These are phyloP conservation scores for Nicotiana paniculata DNA, from an alignment of 257 asterid genomes.

Conservation along the genomic window DNA sequence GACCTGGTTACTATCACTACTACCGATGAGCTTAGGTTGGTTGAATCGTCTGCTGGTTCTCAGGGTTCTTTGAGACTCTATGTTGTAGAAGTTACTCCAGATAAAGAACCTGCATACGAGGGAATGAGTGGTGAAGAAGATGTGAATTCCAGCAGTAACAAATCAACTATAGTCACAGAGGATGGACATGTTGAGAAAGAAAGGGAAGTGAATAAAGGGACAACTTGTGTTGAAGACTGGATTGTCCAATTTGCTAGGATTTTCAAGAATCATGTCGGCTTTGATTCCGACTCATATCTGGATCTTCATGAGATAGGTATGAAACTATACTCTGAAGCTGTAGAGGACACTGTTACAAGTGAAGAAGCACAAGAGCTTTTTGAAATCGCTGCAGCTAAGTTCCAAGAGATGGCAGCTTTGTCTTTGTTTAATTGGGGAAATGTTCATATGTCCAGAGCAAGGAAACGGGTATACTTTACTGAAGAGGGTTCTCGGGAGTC, in stretches of 20 bases:
- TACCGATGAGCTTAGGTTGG: constrained; percentile 79
- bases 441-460: constrained; percentile 76
- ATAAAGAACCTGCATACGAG: constrained; percentile 69
- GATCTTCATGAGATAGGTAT: constrained; percentile 84
- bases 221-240: constrained; percentile 65
- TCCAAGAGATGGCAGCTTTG: constrained; percentile 88
- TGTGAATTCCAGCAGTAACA: constrained; percentile 24
- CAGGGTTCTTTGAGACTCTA: constrained; percentile 64
- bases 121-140: constrained; percentile 44
- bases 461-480: constrained; percentile 50
- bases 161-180: constrained; percentile 25
- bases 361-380: constrained; percentile 73
- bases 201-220: constrained; percentile 19
- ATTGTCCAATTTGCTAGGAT: constrained; percentile 73
- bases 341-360: constrained; percentile 79
- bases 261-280: constrained; percentile 82
- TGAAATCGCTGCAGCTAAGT: constrained; percentile 66
- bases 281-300: constrained; percentile 76
- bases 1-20: constrained; percentile 87
- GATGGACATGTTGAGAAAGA: constrained; percentile 25
- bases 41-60: constrained; percentile 67
- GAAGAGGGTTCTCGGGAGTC: constrained; percentile 58
- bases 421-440: constrained; percentile 94
- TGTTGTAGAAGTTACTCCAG: constrained; percentile 74
- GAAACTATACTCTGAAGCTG: constrained; percentile 80